These are phyloP conservation scores for Nymphaea colorata DNA, from an alignment of 164 flowering plant genomes.

Conservation along the genomic window DNA sequence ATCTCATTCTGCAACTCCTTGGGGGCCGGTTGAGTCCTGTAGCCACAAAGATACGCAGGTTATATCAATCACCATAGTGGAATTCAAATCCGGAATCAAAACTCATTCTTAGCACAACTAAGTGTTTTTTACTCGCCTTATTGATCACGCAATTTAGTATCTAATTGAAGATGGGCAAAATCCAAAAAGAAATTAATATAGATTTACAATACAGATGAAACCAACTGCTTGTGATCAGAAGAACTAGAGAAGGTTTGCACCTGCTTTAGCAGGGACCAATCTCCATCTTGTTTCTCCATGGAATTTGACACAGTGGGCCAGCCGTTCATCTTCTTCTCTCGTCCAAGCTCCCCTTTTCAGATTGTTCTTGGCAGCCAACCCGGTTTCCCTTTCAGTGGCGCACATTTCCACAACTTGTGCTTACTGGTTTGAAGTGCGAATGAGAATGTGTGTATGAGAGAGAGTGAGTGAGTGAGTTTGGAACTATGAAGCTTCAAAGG, in stretches of 20 bases:
- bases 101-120: neutral
- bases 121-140: too few species aligned
- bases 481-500: too few species aligned
- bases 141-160: too few species aligned
- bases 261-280: neutral
- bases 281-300: neutral
- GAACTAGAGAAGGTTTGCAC: neutral
- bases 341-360: neutral
- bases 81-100: too few species aligned
- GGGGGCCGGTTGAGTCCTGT: neutral
- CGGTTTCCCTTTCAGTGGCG: neutral
- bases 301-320: neutral
- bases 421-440: too few species aligned
- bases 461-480: too few species aligned
- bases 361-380: neutral
- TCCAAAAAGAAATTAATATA: too few species aligned
- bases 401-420: too few species aligned
- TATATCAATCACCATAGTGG: neutral
- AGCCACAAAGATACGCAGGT: neutral
- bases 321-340: neutral
- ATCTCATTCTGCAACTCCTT: conserved; percentile 2
- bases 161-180: too few species aligned
- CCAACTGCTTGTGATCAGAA: too few species aligned
- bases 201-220: too few species aligned
- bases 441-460: too few species aligned